Evolutionary conservation across 371 early-diverging fungal genomes (phyloP), one percentile per base, ranked within the genome.

Genomic region (Homolaphlyctis polyrhiza): DNA sequence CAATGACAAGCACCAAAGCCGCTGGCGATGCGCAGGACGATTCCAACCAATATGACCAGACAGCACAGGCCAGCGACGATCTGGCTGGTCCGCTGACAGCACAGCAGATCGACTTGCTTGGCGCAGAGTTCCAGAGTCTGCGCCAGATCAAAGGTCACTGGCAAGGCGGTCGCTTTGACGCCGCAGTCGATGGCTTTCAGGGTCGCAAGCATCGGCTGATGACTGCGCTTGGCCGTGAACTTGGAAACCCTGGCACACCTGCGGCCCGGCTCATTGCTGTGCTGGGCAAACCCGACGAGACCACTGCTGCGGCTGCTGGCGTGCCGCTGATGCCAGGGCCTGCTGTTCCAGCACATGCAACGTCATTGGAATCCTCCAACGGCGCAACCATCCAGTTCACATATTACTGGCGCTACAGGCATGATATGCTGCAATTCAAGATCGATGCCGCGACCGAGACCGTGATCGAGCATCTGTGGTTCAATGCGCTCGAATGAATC

Each of bases 191-290:
- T 21, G n/a, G 52, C 28, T 51, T 11, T 21, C 52, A 21, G 6
- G 52, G 52, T 27, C 52, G 52, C 32, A 51, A 51, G 52, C 52
- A 51, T 21, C 28, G 14, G 52, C 52, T 51, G 11, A 28, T 51
- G 52, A 21, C n/a, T 14, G 32, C 32, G 14, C 52, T 51, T 14
- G n/a, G 52, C 52, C 25, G 32, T 14, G n/a, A 6, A 11, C 52
- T 51, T 14, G 52, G 52, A 6, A 6, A 51, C 14, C 52, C 52
- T 51, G 52, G 52, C 52, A 21, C n/a, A 14, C 52, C 52, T 51
- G 52, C 52, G 11, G 6, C 32, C n/a, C 11, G 27, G 8, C 11
- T 51, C 25, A 28, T 51, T 21, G 52, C 25, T 11, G 14, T 21
- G 27, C 52, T 51, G 25, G 52, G 52, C 25, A 14, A 51, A 27